Evolutionary conservation across 345 rosid genomes (phyloP), one percentile per base, ranked within the genome.

Genomic region (Rhizophora apiculata): DNA sequence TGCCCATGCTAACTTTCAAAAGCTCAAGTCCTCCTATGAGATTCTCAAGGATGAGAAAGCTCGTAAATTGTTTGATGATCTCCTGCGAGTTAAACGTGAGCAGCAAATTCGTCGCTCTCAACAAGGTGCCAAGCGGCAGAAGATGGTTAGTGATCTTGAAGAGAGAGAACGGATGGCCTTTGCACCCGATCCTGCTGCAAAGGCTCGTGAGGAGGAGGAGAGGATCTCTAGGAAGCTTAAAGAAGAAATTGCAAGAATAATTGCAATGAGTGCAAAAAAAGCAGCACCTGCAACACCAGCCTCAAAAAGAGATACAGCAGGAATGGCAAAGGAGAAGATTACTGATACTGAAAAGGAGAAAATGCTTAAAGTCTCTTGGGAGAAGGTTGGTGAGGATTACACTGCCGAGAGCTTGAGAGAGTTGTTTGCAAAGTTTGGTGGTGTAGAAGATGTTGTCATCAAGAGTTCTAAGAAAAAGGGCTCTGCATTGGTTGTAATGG

Each of bases 401-500:
- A 69, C 83, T n/a, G 81, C 88, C 0, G 88, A 74, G 75, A 87
- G 85, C 79, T 76, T 91, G 37, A 88, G 79, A 78, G 82, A 87
- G 68, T 51, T 89, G 62, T 88, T 94, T 76, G 85, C 89, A 1
- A 79, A 69, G 78, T 88, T 94, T 85, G 98, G 95, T 59, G 76
- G 65, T 29, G 92, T 94, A 48, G 96, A 91, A 73, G 98, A 91
- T 69, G 83, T 91, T 18, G 90, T 91, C 32, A 84, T 87, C 3
- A 85, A 79, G 72, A 88, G 86, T 76, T 76, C 85, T 56, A 87
- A 87, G 85, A 90, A 82, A 76, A 91, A 80, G 69, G 78, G 88
- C 19, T 89, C 95, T n/a, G 98, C 96, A 1, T 82, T 94, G 63
- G 77, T 91, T 64, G 95, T 88, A 30, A 91, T 94, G 96, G 76